Evolutionary conservation across 1,284 basidiomycete species (phyloP).

Genomic region (Malassezia furfur): DNA sequence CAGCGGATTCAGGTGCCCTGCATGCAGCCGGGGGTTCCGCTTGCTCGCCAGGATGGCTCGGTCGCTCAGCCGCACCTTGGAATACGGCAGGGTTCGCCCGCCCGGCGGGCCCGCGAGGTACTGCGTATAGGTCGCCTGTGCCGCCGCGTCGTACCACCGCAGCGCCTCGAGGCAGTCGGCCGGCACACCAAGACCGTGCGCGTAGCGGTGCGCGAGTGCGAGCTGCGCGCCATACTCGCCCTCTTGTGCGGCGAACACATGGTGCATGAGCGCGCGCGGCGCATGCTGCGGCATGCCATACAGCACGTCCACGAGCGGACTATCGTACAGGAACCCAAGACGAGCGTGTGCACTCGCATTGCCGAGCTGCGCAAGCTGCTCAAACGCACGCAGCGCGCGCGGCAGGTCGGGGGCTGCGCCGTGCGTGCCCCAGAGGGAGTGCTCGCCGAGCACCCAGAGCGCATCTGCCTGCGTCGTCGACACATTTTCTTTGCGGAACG

Average conservation of each 20-base stretch:
- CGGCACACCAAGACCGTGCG: conserved; percentile 71
- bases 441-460: conserved; percentile 40
- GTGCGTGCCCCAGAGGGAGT: conserved; percentile 45
- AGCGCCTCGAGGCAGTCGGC: conserved; percentile 57
- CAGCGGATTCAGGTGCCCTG: neutral
- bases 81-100: conserved; percentile 73
- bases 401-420: conserved; percentile 28
- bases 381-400: conserved; percentile 29
- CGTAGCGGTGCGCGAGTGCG: conserved; percentile 87
- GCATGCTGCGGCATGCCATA: neutral
- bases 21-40: neutral
- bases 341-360: conserved; percentile 42
- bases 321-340: conserved; percentile 39
- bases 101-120: conserved; percentile 81
- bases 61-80: conserved; percentile 75
- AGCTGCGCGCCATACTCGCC: conserved; percentile 79
- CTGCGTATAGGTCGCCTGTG: conserved; percentile 54
- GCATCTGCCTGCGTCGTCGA: conserved; percentile 25
- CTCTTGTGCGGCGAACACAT: conserved; percentile 81
- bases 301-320: conserved; percentile 4
- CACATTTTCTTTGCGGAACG: neutral
- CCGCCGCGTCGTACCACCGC: conserved; percentile 33
- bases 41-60: neutral
- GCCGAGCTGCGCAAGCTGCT: conserved; percentile 26
- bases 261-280: conserved; percentile 68